Conservation (phyloP, 495 filamentous ascomycete genomes). For the Aspergillus biplanus region DNA sequence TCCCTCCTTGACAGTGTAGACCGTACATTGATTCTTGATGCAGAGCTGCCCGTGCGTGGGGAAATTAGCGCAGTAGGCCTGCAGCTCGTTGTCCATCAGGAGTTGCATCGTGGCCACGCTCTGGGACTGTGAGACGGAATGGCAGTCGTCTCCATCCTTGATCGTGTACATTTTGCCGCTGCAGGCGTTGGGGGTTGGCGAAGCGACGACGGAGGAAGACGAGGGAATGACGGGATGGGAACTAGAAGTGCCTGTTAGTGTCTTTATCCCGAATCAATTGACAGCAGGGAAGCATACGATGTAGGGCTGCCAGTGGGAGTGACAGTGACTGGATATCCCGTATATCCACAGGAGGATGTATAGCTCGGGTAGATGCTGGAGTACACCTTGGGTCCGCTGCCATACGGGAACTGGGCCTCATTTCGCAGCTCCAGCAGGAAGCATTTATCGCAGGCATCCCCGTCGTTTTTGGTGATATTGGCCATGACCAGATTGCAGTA, state of each 20-base stretch:
- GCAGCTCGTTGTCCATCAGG: conserved; percentile 6
- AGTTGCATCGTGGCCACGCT: conserved; percentile 3
- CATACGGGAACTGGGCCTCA: conserved; percentile 12
- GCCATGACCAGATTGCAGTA: conserved; percentile 12
- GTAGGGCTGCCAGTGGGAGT: neutral
- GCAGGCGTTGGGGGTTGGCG: conserved; percentile 3
- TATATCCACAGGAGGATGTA: conserved; percentile 12
- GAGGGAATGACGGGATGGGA: neutral
- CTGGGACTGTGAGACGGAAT: conserved; percentile 8
- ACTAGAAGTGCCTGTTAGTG: neutral
- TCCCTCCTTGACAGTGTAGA: conserved; percentile 12
- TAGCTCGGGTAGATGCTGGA: conserved; percentile 7
- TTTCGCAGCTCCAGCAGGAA: conserved; percentile 7
- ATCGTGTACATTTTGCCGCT: conserved; percentile 6
- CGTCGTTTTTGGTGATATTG: conserved; percentile 9
- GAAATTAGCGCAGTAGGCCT: conserved; percentile 7
- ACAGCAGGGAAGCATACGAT: neutral
- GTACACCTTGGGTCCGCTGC: conserved; percentile 12
- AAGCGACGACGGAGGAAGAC: neutral
- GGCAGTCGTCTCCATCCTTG: conserved; percentile 7
- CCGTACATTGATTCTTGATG: neutral
- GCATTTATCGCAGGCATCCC: conserved; percentile 7
- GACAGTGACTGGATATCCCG: conserved; percentile 6
- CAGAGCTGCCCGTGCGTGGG: neutral
- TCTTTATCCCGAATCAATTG: too few species aligned